Evolutionary conservation across 345 rosid species (phyloP), one percentile per base, ranked within the genome.

Genomic region (Geranium rotundifolium): DNA sequence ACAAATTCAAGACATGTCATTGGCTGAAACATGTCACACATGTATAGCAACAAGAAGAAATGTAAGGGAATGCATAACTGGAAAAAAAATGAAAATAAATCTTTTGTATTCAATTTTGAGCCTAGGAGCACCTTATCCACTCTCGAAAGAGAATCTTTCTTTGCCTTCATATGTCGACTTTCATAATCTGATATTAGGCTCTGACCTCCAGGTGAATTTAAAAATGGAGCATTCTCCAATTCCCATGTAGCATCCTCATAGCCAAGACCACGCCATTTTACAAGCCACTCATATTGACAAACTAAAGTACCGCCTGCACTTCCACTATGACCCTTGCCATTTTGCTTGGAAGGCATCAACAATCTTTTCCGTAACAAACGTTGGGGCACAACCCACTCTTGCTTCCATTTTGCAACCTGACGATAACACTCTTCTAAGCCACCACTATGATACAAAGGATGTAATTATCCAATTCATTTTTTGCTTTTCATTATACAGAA

Each of bases 231-330:
- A 69, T 39, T 72, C 56, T 81, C 84, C 59, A 77, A 71, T 71
- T 84, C 89, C 89, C 89, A 84, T 3, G 85, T 75, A 58, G 79
- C 79, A 31, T 77, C 72, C 67, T 76, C 84, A 64, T 84, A 84
- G 66, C 65, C 81, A 72, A 84, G 88, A 62, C 85, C 76, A 60
- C 54, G 49, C 89, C 89, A 84, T 66, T 84, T 77, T 56, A 84
- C 89, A 70, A 84, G 84, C 86, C 89, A 84, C 62, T 81, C 84
- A 68, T 29, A 63, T 57, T 55, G 63, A 68, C 79, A 76, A 41
- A 57, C 67, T 18, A 29, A 15, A 66, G 57, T 17, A 18, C 58
- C 31, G 18, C 57, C 52, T 23, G 56, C 50, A 66, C 58, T 30
- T 23, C 39, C 70, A 3, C 29, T 15, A 14, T 18, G 56, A 64